Evolutionary conservation across 805 yeast species (phyloP).

Genomic region (Teunomyces cretensis): DNA sequence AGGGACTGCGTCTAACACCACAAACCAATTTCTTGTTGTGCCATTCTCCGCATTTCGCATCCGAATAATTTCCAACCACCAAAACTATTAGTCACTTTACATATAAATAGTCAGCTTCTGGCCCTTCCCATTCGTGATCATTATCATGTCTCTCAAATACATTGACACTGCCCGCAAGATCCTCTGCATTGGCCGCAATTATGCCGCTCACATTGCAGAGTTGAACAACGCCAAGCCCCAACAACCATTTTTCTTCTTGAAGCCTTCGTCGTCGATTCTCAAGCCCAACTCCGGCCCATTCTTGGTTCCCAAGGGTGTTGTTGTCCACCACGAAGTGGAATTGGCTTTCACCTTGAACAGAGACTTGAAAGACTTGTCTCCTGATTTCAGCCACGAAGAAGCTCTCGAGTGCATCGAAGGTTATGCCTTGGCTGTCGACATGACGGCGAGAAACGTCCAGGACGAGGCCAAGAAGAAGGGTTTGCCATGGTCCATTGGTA

Average conservation of each 20-base stretch:
- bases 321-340: conserved; percentile 91
- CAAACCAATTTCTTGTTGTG: not conserved
- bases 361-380: conserved; percentile 59
- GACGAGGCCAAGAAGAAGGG: conserved; percentile 93
- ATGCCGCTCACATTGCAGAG: conserved; percentile 94
- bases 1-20: not conserved
- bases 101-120: not conserved
- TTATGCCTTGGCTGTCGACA: conserved; percentile 84
- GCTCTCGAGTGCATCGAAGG: conserved; percentile 82
- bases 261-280: conserved; percentile 81
- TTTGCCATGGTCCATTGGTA: conserved; percentile 94
- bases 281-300: conserved; percentile 66
- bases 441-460: conserved; percentile 96
- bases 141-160: conserved; percentile 37
- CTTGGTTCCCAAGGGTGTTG: conserved; percentile 75
- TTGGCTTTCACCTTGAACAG: conserved; percentile 75
- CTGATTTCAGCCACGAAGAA: conserved; percentile 58
- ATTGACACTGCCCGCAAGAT: conserved; percentile 70
- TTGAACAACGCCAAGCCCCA: conserved; percentile 77
- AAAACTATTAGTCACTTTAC: not conserved
- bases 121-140: not conserved
- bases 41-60: conserved; percentile 1
- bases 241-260: conserved; percentile 89
- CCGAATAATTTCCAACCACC: not conserved
- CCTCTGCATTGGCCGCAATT: conserved; percentile 94